Conservation (phyloP, 208 protist genomes). For the Balamuthia mandrillaris region DNA sequence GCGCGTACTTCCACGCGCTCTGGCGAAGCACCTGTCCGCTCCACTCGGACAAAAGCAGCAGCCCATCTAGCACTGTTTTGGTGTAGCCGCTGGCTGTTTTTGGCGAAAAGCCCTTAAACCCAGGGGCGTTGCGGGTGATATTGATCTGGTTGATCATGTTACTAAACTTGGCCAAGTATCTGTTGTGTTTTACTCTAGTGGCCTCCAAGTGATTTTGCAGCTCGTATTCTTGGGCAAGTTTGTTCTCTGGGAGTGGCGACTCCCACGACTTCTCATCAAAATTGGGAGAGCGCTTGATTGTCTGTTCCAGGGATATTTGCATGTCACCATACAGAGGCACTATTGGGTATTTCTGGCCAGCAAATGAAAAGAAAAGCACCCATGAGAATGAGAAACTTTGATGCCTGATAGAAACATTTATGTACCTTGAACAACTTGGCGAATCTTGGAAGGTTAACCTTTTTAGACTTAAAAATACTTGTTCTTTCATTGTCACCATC, state of each 20-base stretch:
- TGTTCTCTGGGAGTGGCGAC: slow-evolving; percentile 3
- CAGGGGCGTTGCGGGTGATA: not conserved
- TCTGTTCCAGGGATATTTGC: slow-evolving; percentile 58
- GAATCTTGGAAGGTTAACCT: slow-evolving; percentile 56
- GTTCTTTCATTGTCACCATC: slow-evolving; percentile 57
- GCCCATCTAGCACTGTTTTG: slow-evolving; percentile 35
- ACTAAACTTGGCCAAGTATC: slow-evolving; percentile 53
- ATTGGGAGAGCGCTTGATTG: slow-evolving; percentile 55
- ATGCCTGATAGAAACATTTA: not conserved
- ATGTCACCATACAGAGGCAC: slow-evolving; percentile 77
- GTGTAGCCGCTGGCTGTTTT: not conserved
- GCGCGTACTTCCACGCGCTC: slow-evolving; percentile 71
- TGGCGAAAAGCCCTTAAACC: not conserved
- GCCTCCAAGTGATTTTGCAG: slow-evolving; percentile 42
- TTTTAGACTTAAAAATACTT: slow-evolving; percentile 65
- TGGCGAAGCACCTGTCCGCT: slow-evolving; percentile 60
- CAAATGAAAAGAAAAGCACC: not conserved
- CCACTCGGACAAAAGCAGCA: slow-evolving; percentile 63
- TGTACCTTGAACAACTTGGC: slow-evolving; percentile 61
- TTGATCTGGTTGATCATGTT: slow-evolving; percentile 55
- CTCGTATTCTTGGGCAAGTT: slow-evolving; percentile 46
- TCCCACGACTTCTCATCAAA: slow-evolving; percentile 56
- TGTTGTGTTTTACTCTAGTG: slow-evolving; percentile 41
- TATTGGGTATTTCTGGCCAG: slow-evolving; percentile 50
- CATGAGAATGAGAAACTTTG: not conserved